Evolutionary conservation across 78 protist species (phyloP).

Genomic region (Dictyostelium citrinum): DNA sequence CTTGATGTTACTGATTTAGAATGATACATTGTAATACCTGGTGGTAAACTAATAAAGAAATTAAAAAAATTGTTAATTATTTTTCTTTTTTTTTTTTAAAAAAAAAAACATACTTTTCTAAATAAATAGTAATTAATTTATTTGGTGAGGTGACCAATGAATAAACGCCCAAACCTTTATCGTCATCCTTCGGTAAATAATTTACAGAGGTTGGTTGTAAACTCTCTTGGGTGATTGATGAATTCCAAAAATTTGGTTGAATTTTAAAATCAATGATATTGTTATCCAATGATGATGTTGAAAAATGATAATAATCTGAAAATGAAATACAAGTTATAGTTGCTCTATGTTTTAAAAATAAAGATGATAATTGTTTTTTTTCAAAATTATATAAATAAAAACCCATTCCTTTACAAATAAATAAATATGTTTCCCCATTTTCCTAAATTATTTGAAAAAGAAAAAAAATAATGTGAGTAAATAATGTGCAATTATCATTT

Average conservation of each 20-base stretch:
- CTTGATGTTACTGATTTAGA: background rate
- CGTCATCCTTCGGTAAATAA: background rate
- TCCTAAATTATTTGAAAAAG: background rate
- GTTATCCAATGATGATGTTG: slow-evolving; percentile 5
- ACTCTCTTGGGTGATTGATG: background rate
- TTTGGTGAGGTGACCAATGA: background rate
- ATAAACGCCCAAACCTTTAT: background rate
- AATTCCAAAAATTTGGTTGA: background rate
- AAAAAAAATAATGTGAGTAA: no score
- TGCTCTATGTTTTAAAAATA: background rate
- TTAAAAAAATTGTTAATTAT: background rate
- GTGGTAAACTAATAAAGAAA: background rate
- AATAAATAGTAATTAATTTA: background rate
- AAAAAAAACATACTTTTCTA: background rate
- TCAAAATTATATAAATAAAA: slow-evolving; percentile 11
- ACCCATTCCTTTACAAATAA: slow-evolving; percentile 1
- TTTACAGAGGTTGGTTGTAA: background rate
- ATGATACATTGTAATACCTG: background rate
- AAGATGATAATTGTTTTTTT: background rate
- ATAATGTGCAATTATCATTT: no score
- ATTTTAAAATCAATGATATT: background rate
- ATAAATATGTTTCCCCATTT: background rate
- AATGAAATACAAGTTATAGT: background rate
- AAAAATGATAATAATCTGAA: slow-evolving; percentile 9
- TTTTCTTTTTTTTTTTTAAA: background rate